A percentile compares a stretch with the other conserved stretches of the same genome.
Evolutionary conservation across 2,329 filamentous ascomycete genomes (phyloP).

Genomic region (Botrytis byssoidea): DNA sequence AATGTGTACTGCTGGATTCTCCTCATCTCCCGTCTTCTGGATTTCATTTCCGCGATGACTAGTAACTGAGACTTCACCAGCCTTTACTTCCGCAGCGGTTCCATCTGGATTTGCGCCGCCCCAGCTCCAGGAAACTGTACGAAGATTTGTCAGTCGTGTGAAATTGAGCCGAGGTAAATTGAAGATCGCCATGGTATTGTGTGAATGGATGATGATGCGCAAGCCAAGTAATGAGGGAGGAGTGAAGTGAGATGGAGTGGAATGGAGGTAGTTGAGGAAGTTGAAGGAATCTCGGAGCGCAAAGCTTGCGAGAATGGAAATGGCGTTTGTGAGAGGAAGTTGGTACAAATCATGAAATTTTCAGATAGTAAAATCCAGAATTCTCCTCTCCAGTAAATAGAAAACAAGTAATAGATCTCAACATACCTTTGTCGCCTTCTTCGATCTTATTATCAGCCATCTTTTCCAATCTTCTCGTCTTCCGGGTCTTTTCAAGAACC

Average conservation of each 20-base stretch:
- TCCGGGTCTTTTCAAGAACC: background rate
- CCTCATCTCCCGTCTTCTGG: constrained; percentile 59
- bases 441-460: constrained; percentile 50
- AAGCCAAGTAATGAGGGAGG: background rate
- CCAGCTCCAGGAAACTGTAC: constrained; percentile 63
- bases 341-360: background rate
- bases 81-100: constrained; percentile 55
- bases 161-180: background rate
- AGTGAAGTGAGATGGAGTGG: background rate
- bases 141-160: background rate
- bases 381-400: background rate
- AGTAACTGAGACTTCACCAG: constrained; percentile 59
- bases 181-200: background rate
- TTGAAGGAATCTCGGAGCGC: background rate
- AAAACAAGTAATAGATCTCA: constrained; percentile 15
- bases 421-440: constrained; percentile 51
- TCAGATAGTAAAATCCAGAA: background rate
- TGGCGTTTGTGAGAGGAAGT: background rate
- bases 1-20: constrained; percentile 61
- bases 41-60: constrained; percentile 63
- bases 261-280: background rate
- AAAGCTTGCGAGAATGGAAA: background rate
- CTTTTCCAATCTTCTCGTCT: background rate
- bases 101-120: constrained; percentile 54
- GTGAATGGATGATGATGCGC: background rate